A percentile compares a stretch with the other conserved stretches of the same genome.
Evolutionary conservation across 1,139 yeast species (phyloP).

Genomic region (Protomyces pachydermus): DNA sequence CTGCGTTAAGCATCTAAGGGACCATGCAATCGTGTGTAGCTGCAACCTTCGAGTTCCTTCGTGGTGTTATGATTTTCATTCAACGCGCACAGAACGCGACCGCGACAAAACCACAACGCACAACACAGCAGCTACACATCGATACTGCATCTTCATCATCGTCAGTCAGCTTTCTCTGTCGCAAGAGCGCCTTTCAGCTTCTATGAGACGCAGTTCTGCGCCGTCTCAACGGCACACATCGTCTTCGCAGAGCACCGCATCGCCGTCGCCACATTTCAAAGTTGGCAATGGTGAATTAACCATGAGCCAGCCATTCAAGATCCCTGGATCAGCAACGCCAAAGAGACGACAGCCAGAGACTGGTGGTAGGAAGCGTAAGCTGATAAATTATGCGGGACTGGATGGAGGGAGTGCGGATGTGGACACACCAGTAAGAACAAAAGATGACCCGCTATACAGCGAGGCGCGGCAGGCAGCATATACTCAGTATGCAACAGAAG

Average conservation of each 20-base stretch:
- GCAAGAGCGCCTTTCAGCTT: background rate
- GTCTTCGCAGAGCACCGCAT: constrained; percentile 1
- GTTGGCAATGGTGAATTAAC: background rate
- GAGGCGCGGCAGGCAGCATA: constrained; percentile 21
- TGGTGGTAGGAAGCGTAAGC: constrained; percentile 30
- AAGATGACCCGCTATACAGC: constrained; percentile 2
- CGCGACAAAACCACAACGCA: too few species aligned
- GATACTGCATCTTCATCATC: too few species aligned
- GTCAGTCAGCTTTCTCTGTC: too few species aligned
- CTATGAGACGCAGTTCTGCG: constrained; percentile 18
- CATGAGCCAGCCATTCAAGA: constrained; percentile 14
- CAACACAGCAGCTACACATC: too few species aligned
- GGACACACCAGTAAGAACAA: background rate
- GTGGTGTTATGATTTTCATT: too few species aligned
- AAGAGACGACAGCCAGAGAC: constrained; percentile 18
- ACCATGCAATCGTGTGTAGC: too few species aligned
- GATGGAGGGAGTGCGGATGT: constrained; percentile 23
- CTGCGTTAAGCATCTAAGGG: too few species aligned
- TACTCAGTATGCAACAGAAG: constrained; percentile 13
- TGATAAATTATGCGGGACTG: constrained; percentile 29
- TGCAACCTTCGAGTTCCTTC: too few species aligned
- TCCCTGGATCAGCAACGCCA: constrained; percentile 16
- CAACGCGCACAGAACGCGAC: too few species aligned
- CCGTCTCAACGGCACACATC: constrained; percentile 13
- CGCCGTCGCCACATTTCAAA: constrained; percentile 9